phyloP scores from a whole-genome alignment of 805 yeast genomes.

The Metschnikowia colocasiae region DNA sequence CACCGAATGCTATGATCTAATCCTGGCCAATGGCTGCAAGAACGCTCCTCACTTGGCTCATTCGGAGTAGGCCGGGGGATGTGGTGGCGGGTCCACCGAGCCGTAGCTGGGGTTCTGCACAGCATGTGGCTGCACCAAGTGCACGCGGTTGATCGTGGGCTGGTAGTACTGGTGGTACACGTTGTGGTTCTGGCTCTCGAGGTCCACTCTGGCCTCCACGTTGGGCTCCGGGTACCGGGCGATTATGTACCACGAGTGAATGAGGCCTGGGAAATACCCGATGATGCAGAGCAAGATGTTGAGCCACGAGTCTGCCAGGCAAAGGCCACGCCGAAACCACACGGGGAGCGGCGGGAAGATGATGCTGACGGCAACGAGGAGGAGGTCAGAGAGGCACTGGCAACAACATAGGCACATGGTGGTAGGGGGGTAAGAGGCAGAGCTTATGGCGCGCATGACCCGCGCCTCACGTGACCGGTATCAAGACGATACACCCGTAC shows the following conservation, averaged over 20 bases:
- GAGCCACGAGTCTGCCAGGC: conserved; percentile 48
- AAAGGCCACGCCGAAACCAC: conserved; percentile 58
- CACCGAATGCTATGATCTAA: too few relatives aligned
- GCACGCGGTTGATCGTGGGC: conserved; percentile 6
- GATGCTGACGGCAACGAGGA: conserved; percentile 56
- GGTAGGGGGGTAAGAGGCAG: neutral
- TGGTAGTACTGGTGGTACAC: conserved; percentile 14
- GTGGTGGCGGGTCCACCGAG: conserved; percentile 16
- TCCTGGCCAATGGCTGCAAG: too few relatives aligned
- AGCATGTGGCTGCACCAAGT: conserved; percentile 11
- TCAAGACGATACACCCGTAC: too few relatives aligned
- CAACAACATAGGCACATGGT: conserved; percentile 19
- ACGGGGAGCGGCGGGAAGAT: conserved; percentile 76
- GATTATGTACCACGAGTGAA: conserved; percentile 49
- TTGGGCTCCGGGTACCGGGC: conserved; percentile 39
- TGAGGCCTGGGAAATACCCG: conserved; percentile 50
- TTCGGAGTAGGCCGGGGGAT: conserved; percentile 3
- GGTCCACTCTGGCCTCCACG: conserved; percentile 22
- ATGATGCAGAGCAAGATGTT: conserved; percentile 41
- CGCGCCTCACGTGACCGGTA: neutral
- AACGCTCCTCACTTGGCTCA: neutral
- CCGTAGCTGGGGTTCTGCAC: conserved; percentile 23
- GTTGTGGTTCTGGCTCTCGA: conserved; percentile 27
- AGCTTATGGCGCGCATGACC: neutral
- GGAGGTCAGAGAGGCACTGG: conserved; percentile 46